Evolutionary conservation across 768 basidiomycete species (phyloP).

Genomic region (Coprinopsis strossmayeri): DNA sequence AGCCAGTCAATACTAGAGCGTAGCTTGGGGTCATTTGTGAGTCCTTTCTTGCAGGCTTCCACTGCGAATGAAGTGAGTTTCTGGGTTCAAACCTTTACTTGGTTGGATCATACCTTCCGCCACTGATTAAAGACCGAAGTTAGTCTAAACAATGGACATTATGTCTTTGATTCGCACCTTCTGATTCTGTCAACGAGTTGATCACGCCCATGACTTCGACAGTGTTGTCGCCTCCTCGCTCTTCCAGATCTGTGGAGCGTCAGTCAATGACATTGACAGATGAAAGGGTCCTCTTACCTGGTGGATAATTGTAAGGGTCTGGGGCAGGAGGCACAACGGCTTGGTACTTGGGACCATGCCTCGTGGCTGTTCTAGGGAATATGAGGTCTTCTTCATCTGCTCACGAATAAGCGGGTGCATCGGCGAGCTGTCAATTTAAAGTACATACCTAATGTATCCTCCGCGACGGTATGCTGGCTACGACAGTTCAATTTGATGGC

Average conservation of each 20-base stretch:
- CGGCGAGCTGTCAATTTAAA: background rate
- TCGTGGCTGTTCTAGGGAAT: slow-evolving; percentile 88
- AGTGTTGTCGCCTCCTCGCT: slow-evolving; percentile 61
- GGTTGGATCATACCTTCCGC: slow-evolving; percentile 45
- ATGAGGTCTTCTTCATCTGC: slow-evolving; percentile 95
- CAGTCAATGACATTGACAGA: background rate
- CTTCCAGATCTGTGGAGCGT: slow-evolving; percentile 48
- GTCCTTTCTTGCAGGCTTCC: slow-evolving; percentile 54
- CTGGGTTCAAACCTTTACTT: background rate
- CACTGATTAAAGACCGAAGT: slow-evolving; percentile 31
- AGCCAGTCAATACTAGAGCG: slow-evolving; percentile 72
- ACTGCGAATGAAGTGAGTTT: slow-evolving; percentile 33
- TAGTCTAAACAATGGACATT: slow-evolving; percentile 16
- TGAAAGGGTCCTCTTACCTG: slow-evolving; percentile 24
- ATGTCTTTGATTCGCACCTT: slow-evolving; percentile 44
- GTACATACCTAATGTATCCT: slow-evolving; percentile 78
- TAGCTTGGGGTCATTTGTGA: slow-evolving; percentile 49
- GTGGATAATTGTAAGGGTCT: slow-evolving; percentile 30
- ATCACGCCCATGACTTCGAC: slow-evolving; percentile 66
- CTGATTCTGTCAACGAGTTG: slow-evolving; percentile 55
- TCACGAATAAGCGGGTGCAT: slow-evolving; percentile 18
- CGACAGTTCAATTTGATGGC: slow-evolving; percentile 10
- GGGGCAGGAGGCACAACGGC: slow-evolving; percentile 47
- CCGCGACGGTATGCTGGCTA: slow-evolving; percentile 85
- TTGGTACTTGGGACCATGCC: slow-evolving; percentile 87